phyloP scores from a whole-genome alignment of 2,329 filamentous ascomycete species.

The Xylariaceae sp. region DNA sequence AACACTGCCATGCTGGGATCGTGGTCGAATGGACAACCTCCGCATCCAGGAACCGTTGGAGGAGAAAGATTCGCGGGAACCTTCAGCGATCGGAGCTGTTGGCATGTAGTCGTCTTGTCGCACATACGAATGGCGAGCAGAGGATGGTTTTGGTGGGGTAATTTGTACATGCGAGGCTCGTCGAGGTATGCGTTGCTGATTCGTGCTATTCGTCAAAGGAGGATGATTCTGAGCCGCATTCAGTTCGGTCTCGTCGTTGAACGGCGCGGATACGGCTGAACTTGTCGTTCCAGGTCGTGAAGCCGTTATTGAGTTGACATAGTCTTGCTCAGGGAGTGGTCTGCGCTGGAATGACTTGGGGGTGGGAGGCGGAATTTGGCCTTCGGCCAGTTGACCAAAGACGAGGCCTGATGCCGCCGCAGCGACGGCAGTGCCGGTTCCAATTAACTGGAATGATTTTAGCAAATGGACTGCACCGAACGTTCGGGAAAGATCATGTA shows the following conservation, averaged over 20 bases:
- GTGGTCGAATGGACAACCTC: slow-evolving; percentile 62
- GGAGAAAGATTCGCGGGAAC: slow-evolving; percentile 52
- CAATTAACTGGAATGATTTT: slow-evolving; percentile 47
- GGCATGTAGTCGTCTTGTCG: slow-evolving; percentile 25
- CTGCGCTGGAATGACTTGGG: slow-evolving; percentile 28
- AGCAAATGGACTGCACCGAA: slow-evolving; percentile 8
- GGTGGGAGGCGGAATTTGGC: slow-evolving; percentile 26
- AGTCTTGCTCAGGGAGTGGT: slow-evolving; percentile 30
- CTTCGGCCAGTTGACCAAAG: slow-evolving; percentile 51
- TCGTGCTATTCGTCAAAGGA: slow-evolving; percentile 8
- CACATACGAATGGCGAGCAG: slow-evolving; percentile 39
- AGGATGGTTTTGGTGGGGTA: slow-evolving; percentile 34
- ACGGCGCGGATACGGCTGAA: slow-evolving; percentile 30
- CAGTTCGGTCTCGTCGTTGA: slow-evolving; percentile 29
- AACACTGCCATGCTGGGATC: slow-evolving; percentile 60
- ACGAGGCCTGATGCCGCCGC: slow-evolving; percentile 55
- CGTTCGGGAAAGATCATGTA: too few relatives aligned
- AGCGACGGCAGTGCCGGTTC: slow-evolving; percentile 57
- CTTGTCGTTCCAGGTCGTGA: slow-evolving; percentile 41
- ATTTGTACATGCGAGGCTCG: slow-evolving; percentile 31
- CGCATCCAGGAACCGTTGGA: slow-evolving; percentile 69
- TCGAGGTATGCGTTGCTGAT: slow-evolving; percentile 23
- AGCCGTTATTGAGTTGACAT: slow-evolving; percentile 19
- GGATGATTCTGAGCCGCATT: slow-evolving; percentile 28
- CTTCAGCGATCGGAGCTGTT: slow-evolving; percentile 34